These are phyloP conservation scores for Nemophila menziesii DNA, from an alignment of 257 asterid species.

Conservation along the genomic window DNA sequence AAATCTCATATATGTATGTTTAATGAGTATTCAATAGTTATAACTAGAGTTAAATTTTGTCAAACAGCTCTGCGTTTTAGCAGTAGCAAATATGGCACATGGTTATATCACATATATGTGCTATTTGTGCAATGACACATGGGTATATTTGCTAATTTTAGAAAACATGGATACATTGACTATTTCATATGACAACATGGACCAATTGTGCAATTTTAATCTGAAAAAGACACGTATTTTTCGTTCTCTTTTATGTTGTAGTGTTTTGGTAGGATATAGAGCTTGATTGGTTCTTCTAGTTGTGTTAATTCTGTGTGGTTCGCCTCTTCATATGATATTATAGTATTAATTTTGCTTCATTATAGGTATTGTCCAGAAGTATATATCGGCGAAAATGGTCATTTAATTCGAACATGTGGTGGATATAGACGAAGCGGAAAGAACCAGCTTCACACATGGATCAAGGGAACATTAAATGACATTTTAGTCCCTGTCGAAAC, in stretches of 20 bases:
- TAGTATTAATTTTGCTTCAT: conserved; percentile 1
- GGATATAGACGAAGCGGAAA: conserved; percentile 51
- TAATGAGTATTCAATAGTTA: neutral
- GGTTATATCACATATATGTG: too few species aligned
- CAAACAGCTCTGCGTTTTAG: too few species aligned
- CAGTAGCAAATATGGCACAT: too few species aligned
- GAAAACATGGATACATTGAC: too few species aligned
- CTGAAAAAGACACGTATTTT: too few species aligned
- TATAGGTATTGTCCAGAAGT: conserved; percentile 83
- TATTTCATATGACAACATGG: too few species aligned
- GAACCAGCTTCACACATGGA: conserved; percentile 61
- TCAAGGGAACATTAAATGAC: conserved; percentile 37
- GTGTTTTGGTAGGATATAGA: neutral
- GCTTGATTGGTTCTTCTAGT: neutral
- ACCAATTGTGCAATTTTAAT: too few species aligned
- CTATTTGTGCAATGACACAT: too few species aligned
- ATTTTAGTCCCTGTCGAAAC: conserved; percentile 61
- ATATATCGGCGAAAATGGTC: conserved; percentile 68
- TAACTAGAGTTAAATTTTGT: too few species aligned
- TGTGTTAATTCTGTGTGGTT: neutral
- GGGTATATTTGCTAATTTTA: too few species aligned
- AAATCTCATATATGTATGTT: neutral
- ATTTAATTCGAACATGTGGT: conserved; percentile 57
- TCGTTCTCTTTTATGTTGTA: neutral
- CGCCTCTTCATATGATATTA: neutral